phyloP scores from a whole-genome alignment of 768 basidiomycete species.

The Strobilomyces echinocephalus region DNA sequence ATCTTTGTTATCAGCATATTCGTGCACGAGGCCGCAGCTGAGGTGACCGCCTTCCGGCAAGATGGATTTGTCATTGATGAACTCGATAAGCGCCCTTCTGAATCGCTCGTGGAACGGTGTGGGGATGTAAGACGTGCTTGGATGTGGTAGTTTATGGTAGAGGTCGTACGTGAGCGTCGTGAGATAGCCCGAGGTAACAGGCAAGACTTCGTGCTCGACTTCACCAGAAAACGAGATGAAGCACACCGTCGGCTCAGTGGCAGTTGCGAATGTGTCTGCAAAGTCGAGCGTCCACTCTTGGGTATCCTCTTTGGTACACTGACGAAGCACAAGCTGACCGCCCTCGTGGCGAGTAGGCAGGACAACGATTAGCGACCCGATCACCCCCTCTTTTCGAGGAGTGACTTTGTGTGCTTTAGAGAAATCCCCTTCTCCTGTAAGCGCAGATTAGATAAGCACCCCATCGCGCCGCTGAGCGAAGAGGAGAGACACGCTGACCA shows the following conservation, averaged over 20 bases:
- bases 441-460: background rate
- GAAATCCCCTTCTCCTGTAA: background rate
- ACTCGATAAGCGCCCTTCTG: background rate
- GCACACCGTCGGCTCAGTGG: constrained; percentile 8
- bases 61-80: background rate
- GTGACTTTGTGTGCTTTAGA: constrained; percentile 26
- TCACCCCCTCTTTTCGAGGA: constrained; percentile 36
- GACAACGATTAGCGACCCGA: constrained; percentile 50
- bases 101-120: background rate
- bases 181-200: constrained; percentile 38
- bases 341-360: constrained; percentile 35
- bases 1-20: background rate
- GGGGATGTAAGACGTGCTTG: background rate
- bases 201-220: constrained; percentile 41
- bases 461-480: no score
- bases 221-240: constrained; percentile 42
- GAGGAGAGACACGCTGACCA: constrained; percentile 1
- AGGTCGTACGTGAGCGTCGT: constrained; percentile 44
- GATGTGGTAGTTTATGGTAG: background rate
- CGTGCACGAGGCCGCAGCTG: constrained; percentile 10
- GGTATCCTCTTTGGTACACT: background rate
- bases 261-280: background rate
- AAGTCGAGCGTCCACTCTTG: constrained; percentile 7
- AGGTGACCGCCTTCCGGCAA: constrained; percentile 7
- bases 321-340: constrained; percentile 10